Evolutionary conservation across 257 asterid genomes (phyloP).

Genomic region (Solanum paucissectum): DNA sequence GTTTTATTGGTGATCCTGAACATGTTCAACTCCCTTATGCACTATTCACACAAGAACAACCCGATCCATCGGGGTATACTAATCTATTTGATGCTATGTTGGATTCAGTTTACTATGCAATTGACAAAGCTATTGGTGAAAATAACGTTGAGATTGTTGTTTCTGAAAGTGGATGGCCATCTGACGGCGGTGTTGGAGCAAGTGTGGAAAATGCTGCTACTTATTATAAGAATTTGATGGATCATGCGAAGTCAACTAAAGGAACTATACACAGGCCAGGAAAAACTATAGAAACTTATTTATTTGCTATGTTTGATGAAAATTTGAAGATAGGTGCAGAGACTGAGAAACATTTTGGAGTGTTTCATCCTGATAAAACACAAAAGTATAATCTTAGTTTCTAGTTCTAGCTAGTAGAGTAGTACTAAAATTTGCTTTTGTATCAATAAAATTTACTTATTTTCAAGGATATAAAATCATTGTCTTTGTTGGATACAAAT

Average conservation of each 20-base stretch:
- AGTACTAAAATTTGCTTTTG: background rate
- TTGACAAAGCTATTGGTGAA: conserved; percentile 25
- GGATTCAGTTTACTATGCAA: conserved; percentile 18
- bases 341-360: conserved; percentile 36
- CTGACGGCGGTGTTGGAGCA: conserved; percentile 15
- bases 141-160: conserved; percentile 13
- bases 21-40: background rate
- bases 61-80: conserved; percentile 4
- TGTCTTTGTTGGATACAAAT: background rate
- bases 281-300: conserved; percentile 25
- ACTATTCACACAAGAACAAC: background rate
- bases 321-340: conserved; percentile 16
- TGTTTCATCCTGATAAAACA: background rate
- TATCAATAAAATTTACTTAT: too few relatives aligned
- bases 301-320: conserved; percentile 55
- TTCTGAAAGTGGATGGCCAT: conserved; percentile 40
- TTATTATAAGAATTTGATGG: conserved; percentile 10
- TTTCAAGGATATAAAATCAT: too few relatives aligned
- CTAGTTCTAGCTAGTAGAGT: background rate
- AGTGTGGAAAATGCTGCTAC: conserved; percentile 2
- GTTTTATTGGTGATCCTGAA: background rate
- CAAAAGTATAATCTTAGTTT: background rate
- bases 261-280: conserved; percentile 27
- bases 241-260: background rate
- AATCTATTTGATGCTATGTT: conserved; percentile 29